phyloP scores from a whole-genome alignment of 495 filamentous ascomycete species.

The Penicillium daleae region DNA sequence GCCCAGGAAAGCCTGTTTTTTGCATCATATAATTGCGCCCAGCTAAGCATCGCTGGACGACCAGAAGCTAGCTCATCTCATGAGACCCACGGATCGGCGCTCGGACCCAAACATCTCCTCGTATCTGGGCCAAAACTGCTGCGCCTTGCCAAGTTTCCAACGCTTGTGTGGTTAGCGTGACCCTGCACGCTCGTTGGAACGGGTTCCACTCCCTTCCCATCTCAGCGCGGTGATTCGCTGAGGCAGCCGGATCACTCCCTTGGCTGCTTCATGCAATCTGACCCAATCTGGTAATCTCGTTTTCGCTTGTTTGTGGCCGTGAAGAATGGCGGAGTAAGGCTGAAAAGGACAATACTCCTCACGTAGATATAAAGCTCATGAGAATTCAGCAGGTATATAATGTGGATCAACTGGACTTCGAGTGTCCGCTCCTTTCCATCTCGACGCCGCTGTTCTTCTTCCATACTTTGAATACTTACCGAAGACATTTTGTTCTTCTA shows the following conservation, averaged over 20 bases:
- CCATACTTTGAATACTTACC: neutral
- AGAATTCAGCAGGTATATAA: neutral
- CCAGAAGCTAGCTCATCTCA: neutral
- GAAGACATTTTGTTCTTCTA: neutral
- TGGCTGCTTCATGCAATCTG: constrained; percentile 3
- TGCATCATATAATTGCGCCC: neutral
- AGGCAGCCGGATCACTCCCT: neutral
- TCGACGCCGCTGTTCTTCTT: neutral
- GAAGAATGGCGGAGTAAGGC: neutral
- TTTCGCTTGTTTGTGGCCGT: constrained; percentile 22
- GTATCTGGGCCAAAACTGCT: constrained; percentile 13
- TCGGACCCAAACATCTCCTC: constrained; percentile 6
- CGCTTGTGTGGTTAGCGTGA: neutral
- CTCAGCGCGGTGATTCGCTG: neutral
- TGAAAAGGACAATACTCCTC: neutral
- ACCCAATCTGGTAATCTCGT: constrained; percentile 27
- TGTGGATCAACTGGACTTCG: neutral
- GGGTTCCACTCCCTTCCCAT: neutral
- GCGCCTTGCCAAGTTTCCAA: constrained; percentile 10
- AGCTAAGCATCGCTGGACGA: constrained; percentile 8
- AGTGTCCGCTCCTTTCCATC: neutral
- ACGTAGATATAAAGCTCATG: neutral
- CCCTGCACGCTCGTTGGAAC: constrained; percentile 1
- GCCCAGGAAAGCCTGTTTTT: neutral
- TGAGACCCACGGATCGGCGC: constrained; percentile 4